Evolutionary conservation across 2,329 filamentous ascomycete genomes (phyloP).

Genomic region (Lasiodiplodia citricola): DNA sequence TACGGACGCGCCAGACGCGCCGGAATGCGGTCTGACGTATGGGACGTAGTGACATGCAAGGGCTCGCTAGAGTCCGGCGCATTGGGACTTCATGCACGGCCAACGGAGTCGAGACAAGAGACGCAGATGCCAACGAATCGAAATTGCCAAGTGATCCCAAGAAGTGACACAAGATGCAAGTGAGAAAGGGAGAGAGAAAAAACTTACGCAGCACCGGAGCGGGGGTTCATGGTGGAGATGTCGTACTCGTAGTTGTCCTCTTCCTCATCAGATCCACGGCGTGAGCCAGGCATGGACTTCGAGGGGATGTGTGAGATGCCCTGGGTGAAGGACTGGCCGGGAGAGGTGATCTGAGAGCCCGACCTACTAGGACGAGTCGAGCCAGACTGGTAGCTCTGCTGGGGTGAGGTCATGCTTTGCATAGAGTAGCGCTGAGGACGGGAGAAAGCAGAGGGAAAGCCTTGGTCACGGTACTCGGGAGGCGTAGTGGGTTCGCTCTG

Average conservation of each 20-base stretch:
- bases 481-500: slow-evolving; percentile 96
- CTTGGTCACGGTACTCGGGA: slow-evolving; percentile 85
- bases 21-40: slow-evolving; percentile 33
- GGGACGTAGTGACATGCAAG: slow-evolving; percentile 23
- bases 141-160: slow-evolving; percentile 18
- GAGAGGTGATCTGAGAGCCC: slow-evolving; percentile 80
- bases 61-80: slow-evolving; percentile 12
- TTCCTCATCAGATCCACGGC: slow-evolving; percentile 86
- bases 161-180: slow-evolving; percentile 19
- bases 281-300: slow-evolving; percentile 82
- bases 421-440: slow-evolving; percentile 88
- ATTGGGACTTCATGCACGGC: slow-evolving; percentile 11
- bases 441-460: slow-evolving; percentile 80
- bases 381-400: slow-evolving; percentile 31
- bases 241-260: slow-evolving; percentile 84
- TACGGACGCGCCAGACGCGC: slow-evolving; percentile 28
- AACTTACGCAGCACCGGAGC: slow-evolving; percentile 79
- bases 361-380: slow-evolving; percentile 75
- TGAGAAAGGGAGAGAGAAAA: slow-evolving; percentile 16
- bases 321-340: slow-evolving; percentile 66
- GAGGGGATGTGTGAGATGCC: slow-evolving; percentile 72
- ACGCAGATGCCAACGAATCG: slow-evolving; percentile 16
- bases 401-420: slow-evolving; percentile 83
- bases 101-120: slow-evolving; percentile 22
- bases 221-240: slow-evolving; percentile 39